Base-by-base conservation (phyloP, 179 eudicot species). In the Spinacia oleracea region DNA sequence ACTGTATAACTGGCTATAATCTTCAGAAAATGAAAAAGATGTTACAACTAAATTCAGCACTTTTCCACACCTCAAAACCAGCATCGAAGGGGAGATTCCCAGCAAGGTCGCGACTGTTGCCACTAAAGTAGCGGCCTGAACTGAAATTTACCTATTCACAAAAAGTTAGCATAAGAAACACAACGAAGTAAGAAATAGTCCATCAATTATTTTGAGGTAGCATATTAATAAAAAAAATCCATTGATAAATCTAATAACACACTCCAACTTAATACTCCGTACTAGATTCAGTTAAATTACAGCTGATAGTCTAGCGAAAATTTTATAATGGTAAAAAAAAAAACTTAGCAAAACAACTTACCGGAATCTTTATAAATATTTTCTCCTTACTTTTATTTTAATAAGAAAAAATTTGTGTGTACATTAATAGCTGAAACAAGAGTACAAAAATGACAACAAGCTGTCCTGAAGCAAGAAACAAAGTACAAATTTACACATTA, bases 41-140 rank as follows among this genome's bases (percentile, higher is more conserved):
- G 25, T 9, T 27, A 29, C 63, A 70, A 45, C 21, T 38, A 67
- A 56, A 68, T 71, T 62, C 16, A 68, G 68, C 29, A 81, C 70
- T 23, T 74, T 63, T 53, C 21, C 75, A 9, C 73, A 96, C 98
- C 98, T 96, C 99, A 78, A 96, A 96, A 58, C 99, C 99, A 82
- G 97, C 98, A 86, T 96, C 94, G 83, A 90, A 92, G 77, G 99
- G 99, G 77, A 96, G 97, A 27, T 53, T 87, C 50, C 90, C 78
- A 70, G 81, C 80, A 56, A 86, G 70, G 40, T 90, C 94, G 35
- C 81, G 78, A 77, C 73, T 81, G 55, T 76, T 89, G 78, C 91
- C 96, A 83, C 89, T 83, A 80, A 93, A 96, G 77, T 96, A 96
- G 79, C 92, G 89, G 21, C 99, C 98, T 31, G 99, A 93, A 84